Evolutionary conservation across 2,329 filamentous ascomycete genomes (phyloP), one percentile per base, ranked within the genome.

Genomic region (Cladosporium halotolerans): DNA sequence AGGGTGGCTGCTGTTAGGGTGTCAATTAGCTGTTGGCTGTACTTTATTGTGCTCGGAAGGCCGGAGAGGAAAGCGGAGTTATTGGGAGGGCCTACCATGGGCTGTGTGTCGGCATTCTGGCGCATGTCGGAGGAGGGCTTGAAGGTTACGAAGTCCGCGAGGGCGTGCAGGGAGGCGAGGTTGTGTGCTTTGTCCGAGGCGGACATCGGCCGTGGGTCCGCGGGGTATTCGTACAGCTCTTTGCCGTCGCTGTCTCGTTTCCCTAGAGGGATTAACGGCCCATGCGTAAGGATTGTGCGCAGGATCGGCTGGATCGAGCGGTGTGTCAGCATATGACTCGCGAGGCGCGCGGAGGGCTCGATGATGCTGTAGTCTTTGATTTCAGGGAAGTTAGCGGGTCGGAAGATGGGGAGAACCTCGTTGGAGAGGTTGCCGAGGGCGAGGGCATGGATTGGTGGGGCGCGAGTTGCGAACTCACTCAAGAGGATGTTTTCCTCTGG

Each of bases 371-470:
- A 46, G 28, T 41, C 19, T n/a, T 41, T 16, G 11, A 32, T 28
- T 10, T 46, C 40, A 16, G 40, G 40, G 34, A 53, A 53, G 42
- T 53, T 53, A 45, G 32, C 16, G 9, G 23, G n/a, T 23, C 36
- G 10, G 23, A 46, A 53, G 2, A 53, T 14, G 14, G 34, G 19
- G 4, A 45, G 34, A 9, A 53, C 39, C n/a, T 36, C 19, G 14
- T 46, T 53, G 14, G 42, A 18, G n/a, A 53, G 38, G 9, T 53
- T 23, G 4, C 50, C 50, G 5, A 46, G 42, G 6, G 42, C 16
- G 9, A 23, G 11, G 3, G 42, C 10, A n/a, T 28, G 13, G 4
- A 40, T 14, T 9, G 34, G 19, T n/a, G 5, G 18, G 39, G 45
- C 42, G n/a, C 9, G 16, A 10, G 5, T 33, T 10, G 34, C 34